A percentile compares a stretch with the other conserved stretches of the same genome.
Conservation (phyloP, 2,329 filamentous ascomycete genomes). For the Cordyceps javanica region DNA sequence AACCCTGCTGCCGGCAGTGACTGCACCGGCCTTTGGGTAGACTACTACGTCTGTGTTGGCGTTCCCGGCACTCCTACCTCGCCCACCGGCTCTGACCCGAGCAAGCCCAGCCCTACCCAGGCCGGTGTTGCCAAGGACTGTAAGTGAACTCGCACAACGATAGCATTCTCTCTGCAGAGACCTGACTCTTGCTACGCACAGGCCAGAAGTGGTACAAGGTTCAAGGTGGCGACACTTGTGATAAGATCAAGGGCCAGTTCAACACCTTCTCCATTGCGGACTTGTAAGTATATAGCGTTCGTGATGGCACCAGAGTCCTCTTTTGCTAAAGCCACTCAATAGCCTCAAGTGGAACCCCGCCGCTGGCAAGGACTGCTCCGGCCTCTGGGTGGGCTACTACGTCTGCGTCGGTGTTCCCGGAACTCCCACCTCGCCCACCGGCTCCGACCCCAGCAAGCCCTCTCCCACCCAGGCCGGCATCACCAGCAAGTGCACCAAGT, state of each 20-base stretch:
- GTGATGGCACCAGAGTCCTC: not conserved
- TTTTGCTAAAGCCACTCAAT: not conserved
- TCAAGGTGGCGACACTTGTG: constrained; percentile 13
- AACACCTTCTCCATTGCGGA: constrained; percentile 18
- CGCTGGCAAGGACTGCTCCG: constrained; percentile 10
- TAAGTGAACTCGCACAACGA: not conserved
- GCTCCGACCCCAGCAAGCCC: constrained; percentile 10
- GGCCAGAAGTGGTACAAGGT: constrained; percentile 11
- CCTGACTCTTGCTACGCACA: not conserved
- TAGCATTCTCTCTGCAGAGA: not conserved
- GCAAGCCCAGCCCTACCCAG: constrained; percentile 12
- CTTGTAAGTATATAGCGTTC: constrained; percentile 4
- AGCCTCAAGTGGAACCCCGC: constrained; percentile 24
- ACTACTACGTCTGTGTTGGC: constrained; percentile 23
- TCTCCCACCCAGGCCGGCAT: constrained; percentile 10
- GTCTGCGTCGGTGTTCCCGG: constrained; percentile 23
- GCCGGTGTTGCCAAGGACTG: not conserved
- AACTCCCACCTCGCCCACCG: constrained; percentile 4
- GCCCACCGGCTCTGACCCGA: constrained; percentile 2
- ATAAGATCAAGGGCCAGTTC: constrained; percentile 7
- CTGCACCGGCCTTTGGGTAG: constrained; percentile 14
- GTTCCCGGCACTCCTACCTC: constrained; percentile 3
- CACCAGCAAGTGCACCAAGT: constrained; percentile 9
- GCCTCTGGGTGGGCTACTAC: constrained; percentile 14
- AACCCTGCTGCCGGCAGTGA: constrained; percentile 12